Percentiles rank a stretch among this genome's conserved stretches.
Evolutionary conservation across 2,329 filamentous ascomycete genomes (phyloP).

Genomic region (Calonectria leucothoes): DNA sequence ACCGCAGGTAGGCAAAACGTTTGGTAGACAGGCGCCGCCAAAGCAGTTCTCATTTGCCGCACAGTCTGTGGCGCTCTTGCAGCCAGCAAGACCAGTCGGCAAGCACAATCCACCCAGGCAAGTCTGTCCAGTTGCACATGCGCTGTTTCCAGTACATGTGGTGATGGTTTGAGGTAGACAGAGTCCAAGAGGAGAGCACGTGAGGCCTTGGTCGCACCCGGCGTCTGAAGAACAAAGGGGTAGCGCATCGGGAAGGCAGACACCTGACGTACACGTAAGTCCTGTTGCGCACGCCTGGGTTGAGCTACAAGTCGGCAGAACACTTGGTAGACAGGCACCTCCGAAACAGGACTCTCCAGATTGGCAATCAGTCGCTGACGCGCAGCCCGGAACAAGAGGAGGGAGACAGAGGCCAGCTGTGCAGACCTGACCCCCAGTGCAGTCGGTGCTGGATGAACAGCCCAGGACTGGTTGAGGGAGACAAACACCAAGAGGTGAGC

Average conservation of each 20-base stretch:
- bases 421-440: not conserved
- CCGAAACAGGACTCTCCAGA: not conserved
- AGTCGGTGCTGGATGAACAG: not conserved
- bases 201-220: not conserved
- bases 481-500: conserved; percentile 3
- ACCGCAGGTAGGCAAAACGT: not conserved
- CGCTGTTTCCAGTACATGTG: not conserved
- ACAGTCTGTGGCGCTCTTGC: not conserved
- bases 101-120: not conserved
- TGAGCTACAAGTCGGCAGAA: not conserved
- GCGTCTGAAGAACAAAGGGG: not conserved
- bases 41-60: not conserved
- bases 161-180: not conserved
- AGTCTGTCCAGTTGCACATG: not conserved
- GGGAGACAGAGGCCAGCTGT: conserved; percentile 4
- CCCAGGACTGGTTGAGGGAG: not conserved
- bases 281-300: not conserved
- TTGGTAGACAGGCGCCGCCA: not conserved
- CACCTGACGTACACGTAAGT: not conserved
- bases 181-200: conserved; percentile 1
- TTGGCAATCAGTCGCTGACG: not conserved
- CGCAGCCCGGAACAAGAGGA: not conserved
- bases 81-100: not conserved
- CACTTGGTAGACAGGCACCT: not conserved
- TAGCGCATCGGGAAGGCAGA: not conserved